Evolutionary conservation across 2,329 filamentous ascomycete genomes (phyloP), one percentile per base, ranked within the genome.

Genomic region (Mycosphaerella sp.): DNA sequence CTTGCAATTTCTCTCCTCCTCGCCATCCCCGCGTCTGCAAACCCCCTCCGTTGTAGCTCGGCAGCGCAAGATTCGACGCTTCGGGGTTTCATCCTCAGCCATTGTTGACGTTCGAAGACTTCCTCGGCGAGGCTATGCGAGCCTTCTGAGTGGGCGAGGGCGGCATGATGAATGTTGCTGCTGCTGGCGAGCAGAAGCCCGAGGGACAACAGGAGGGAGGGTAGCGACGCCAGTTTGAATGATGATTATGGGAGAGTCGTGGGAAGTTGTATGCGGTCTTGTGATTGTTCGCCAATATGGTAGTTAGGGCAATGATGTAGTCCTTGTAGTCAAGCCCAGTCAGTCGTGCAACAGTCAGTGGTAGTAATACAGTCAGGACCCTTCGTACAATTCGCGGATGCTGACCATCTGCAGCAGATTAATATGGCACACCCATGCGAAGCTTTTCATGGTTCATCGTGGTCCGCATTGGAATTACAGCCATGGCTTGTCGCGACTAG

Each of bases 51-150:
- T 12, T 43, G 12, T 1, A 47, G 50, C 8, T 53, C 21, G 11
- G 31, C 17, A 26, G 17, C 6, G 36, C 50, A 53, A 29, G 43
- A 34, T 4, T 40, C 31, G 9, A 53, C 21, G n/a, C 34, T 39
- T 47, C 50, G 26, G 8, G 43, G 50, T 34, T 31, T 21, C 21
- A 34, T 40, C 8, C 29, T 21, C 8, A 53, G 50, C 12, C 21
- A 53, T 42, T 53, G 34, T 26, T 11, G 43, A 4, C 50, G 50
- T 12, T 48, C 34, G 26, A 36, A 21, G 44, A 53, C 34, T 41
- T 53, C 50, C 23, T 32, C 36, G 41, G 44, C 38, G 17, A 53
- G 43, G 44, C 38, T 53, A 6, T 53, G 43, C 21, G 26, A 26
- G 26, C 26, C 26, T 26, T 38, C 45, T n/a, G 50, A 31, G 11